Evolutionary conservation across 2,329 filamentous ascomycete genomes (phyloP).

Genomic region (Phialophora tarda): DNA sequence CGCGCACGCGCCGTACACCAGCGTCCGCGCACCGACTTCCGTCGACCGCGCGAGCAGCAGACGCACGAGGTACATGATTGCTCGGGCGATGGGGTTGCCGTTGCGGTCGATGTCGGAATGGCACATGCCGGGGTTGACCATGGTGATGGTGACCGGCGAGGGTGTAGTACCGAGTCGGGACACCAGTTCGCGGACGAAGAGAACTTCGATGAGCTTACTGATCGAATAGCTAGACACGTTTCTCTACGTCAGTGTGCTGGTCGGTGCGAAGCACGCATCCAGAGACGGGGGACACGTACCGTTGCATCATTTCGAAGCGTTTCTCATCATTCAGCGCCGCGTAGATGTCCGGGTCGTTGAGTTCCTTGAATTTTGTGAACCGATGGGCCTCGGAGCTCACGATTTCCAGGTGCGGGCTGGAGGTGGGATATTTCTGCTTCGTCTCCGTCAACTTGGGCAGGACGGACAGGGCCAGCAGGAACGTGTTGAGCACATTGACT

Average conservation of each 20-base stretch:
- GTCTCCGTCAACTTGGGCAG: constrained; percentile 39
- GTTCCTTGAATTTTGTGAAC: constrained; percentile 35
- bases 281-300: constrained; percentile 4
- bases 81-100: not conserved
- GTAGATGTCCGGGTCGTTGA: constrained; percentile 32
- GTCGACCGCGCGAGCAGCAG: constrained; percentile 31
- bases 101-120: constrained; percentile 31
- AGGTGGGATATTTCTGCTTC: constrained; percentile 27
- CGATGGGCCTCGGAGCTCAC: constrained; percentile 39
- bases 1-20: constrained; percentile 34
- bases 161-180: constrained; percentile 12
- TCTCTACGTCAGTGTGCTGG: not conserved
- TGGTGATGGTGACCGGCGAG: constrained; percentile 36
- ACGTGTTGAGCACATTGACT: constrained; percentile 42
- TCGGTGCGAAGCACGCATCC: not conserved
- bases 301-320: constrained; percentile 15
- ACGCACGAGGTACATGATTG: constrained; percentile 16
- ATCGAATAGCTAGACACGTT: constrained; percentile 29
- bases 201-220: constrained; percentile 37
- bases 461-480: constrained; percentile 39
- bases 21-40: constrained; percentile 36
- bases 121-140: constrained; percentile 40
- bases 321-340: constrained; percentile 26
- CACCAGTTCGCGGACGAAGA: constrained; percentile 36
- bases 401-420: constrained; percentile 36